These are phyloP conservation scores for Botrytis fragariae DNA, from an alignment of 2,329 filamentous ascomycete species.

Conservation along the genomic window DNA sequence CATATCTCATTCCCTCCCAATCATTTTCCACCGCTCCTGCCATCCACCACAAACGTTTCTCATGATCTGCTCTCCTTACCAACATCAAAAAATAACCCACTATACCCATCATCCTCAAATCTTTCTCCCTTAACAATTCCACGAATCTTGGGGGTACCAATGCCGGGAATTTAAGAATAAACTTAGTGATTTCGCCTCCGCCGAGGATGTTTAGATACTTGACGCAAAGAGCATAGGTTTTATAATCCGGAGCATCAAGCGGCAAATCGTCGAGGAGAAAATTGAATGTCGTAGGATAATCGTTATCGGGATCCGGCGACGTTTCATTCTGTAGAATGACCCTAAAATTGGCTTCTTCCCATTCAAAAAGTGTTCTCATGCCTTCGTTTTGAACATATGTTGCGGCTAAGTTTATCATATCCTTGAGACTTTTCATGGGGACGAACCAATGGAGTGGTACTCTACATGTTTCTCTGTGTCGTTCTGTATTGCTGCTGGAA, in stretches of 20 bases:
- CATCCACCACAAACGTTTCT: slow-evolving; percentile 12
- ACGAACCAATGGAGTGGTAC: slow-evolving; percentile 15
- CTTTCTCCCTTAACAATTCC: slow-evolving; percentile 1
- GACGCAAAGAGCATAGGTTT: background rate
- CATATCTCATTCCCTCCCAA: background rate
- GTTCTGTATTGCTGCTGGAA: background rate
- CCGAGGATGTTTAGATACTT: background rate
- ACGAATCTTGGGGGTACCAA: background rate
- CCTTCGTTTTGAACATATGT: background rate
- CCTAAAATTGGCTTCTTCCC: background rate
- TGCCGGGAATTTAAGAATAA: background rate
- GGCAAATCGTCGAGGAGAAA: slow-evolving; percentile 5
- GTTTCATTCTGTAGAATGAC: background rate
- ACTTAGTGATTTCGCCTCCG: background rate
- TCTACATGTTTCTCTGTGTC: background rate
- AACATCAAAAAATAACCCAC: slow-evolving; percentile 17
- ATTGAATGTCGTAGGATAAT: background rate
- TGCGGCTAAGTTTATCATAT: slow-evolving; percentile 2
- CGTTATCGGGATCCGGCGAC: background rate
- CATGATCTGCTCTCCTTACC: background rate
- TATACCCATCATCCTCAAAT: background rate
- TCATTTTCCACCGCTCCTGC: background rate
- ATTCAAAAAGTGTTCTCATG: background rate
- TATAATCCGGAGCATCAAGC: background rate
- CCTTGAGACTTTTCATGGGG: background rate